Percentiles rank a stretch among this genome's conserved stretches.
phyloP scores from a whole-genome alignment of 495 filamentous ascomycete genomes.

The Xylaria telfairii region DNA sequence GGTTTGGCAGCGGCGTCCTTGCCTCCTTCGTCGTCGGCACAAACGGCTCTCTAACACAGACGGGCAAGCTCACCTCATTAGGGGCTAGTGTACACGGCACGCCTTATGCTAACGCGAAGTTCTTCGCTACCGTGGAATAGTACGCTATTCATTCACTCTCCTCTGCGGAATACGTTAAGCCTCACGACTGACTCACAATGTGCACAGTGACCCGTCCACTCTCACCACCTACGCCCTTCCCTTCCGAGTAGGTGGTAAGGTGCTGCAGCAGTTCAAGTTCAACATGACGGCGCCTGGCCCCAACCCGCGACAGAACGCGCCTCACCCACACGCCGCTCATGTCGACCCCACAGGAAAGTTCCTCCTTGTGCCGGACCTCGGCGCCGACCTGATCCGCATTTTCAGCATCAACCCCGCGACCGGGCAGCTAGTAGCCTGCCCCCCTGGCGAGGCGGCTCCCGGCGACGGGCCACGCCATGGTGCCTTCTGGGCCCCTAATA shows the following conservation, averaged over 20 bases:
- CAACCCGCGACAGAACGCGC: constrained; percentile 65
- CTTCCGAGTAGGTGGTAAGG: constrained; percentile 30
- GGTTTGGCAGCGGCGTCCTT: constrained; percentile 45
- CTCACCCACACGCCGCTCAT: constrained; percentile 72
- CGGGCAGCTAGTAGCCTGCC: constrained; percentile 45
- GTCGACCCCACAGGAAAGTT: constrained; percentile 72
- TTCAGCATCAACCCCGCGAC: constrained; percentile 57
- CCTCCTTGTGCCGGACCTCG: constrained; percentile 72
- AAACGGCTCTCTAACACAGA: constrained; percentile 48
- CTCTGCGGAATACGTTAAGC: background rate
- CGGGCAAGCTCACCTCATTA: constrained; percentile 38
- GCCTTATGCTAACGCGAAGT: constrained; percentile 49
- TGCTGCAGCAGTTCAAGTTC: constrained; percentile 60
- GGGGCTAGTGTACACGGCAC: constrained; percentile 51
- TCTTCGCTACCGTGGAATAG: constrained; percentile 57
- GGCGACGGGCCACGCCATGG: constrained; percentile 56
- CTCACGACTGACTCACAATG: constrained; percentile 25
- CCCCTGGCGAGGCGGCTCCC: constrained; percentile 39
- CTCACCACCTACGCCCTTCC: constrained; percentile 49
- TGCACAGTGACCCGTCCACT: constrained; percentile 48
- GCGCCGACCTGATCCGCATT: constrained; percentile 71
- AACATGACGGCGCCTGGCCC: constrained; percentile 57
- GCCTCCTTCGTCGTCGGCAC: constrained; percentile 48
- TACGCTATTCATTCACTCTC: constrained; percentile 33
- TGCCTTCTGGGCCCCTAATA: constrained; percentile 45